Evolutionary conservation across 139 green algal genomes (phyloP).

Genomic region (Chlamydomonas urium): DNA sequence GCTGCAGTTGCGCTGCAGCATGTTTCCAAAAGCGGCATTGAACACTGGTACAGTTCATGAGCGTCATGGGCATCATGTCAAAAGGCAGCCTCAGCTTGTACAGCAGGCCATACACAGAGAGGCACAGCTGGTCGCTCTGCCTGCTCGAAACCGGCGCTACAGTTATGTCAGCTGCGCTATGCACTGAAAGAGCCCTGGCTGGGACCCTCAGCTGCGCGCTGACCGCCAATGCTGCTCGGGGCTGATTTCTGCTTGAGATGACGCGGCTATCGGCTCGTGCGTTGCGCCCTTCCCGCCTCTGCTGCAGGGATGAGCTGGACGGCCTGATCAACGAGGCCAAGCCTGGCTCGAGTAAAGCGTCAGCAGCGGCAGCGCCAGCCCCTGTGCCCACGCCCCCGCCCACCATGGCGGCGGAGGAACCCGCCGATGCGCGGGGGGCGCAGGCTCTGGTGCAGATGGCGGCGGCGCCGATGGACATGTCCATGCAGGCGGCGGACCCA

Average conservation of each 20-base stretch:
- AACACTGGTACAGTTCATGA: background rate
- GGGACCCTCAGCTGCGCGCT: background rate
- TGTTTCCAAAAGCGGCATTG: background rate
- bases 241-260: background rate
- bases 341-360: background rate
- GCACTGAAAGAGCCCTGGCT: background rate
- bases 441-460: conserved; percentile 3
- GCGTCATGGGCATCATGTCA: background rate
- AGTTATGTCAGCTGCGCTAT: background rate
- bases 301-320: conserved; percentile 7
- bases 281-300: background rate
- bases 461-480: background rate
- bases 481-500: too few species aligned
- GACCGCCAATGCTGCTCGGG: background rate
- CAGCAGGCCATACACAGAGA: background rate
- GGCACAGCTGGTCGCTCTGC: background rate
- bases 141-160: background rate
- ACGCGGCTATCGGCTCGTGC: background rate
- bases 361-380: too few species aligned
- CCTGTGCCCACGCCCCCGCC: too few species aligned
- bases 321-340: too few species aligned
- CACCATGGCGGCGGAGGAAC: background rate
- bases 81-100: background rate
- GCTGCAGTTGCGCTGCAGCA: background rate
- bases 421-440: background rate